Conservation (phyloP, 1,284 basidiomycete species). For the Malassezia brasiliensis region DNA sequence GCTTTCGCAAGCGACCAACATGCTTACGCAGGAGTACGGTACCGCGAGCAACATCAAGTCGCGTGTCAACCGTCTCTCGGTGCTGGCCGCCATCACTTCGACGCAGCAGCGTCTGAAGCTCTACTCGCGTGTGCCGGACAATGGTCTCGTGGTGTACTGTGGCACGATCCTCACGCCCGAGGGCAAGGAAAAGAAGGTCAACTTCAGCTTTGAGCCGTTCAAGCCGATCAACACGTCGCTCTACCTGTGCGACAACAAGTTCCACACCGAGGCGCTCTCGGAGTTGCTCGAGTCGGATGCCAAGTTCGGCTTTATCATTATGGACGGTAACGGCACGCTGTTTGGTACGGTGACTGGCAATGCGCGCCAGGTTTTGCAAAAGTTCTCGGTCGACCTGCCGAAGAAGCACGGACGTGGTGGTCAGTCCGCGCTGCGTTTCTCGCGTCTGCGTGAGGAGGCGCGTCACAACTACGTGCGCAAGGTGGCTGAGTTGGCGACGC, state of each 20-base stretch:
- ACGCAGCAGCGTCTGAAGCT: slow-evolving; percentile 98
- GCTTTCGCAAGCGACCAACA: slow-evolving; percentile 82
- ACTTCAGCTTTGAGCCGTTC: slow-evolving; percentile 80
- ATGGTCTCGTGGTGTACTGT: slow-evolving; percentile 80
- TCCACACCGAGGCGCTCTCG: slow-evolving; percentile 93
- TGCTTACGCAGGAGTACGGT: slow-evolving; percentile 95
- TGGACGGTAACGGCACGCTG: slow-evolving; percentile 94
- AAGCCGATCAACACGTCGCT: slow-evolving; percentile 90
- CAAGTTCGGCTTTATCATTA: slow-evolving; percentile 97
- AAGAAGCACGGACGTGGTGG: slow-evolving; percentile 99
- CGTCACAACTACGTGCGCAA: slow-evolving; percentile 99
- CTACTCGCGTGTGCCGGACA: slow-evolving; percentile 79
- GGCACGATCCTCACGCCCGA: slow-evolving; percentile 97
- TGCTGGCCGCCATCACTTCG: slow-evolving; percentile 92
- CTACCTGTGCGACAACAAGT: slow-evolving; percentile 99
- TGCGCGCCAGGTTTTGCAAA: slow-evolving; percentile 92
- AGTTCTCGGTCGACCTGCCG: slow-evolving; percentile 95
- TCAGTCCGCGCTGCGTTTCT: slow-evolving; percentile 98
- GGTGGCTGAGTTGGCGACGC: slow-evolving; percentile 89
- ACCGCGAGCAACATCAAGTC: slow-evolving; percentile 89
- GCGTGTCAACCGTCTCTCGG: slow-evolving; percentile 93
- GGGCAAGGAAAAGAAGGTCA: slow-evolving; percentile 82
- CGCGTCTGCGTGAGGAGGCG: slow-evolving; percentile 96
- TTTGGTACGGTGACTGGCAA: slow-evolving; percentile 95
- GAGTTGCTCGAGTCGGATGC: slow-evolving; percentile 95